Conservation (phyloP, 805 yeast species). For the Blastobotrys mokoenaii region DNA sequence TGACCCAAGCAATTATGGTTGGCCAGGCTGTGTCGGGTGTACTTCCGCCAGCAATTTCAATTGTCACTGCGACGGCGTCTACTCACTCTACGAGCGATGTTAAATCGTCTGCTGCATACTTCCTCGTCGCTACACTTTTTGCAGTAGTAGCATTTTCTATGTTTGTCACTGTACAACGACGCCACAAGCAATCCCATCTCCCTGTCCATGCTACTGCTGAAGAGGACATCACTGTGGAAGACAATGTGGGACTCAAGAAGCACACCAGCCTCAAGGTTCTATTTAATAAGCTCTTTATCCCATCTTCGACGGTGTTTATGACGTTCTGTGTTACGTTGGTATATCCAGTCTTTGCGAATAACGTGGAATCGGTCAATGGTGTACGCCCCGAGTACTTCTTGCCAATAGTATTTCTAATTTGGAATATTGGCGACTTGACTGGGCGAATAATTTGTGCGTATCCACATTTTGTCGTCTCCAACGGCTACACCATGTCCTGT, state of each 20-base stretch:
- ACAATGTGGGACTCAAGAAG: constrained; percentile 7
- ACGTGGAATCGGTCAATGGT: constrained; percentile 44
- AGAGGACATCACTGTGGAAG: too few species aligned
- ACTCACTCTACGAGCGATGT: not conserved
- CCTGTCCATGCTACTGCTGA: not conserved
- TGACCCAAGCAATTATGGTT: constrained; percentile 85
- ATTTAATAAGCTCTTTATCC: constrained; percentile 52
- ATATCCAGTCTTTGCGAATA: constrained; percentile 87
- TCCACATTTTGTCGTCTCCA: constrained; percentile 34
- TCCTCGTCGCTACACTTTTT: constrained; percentile 43
- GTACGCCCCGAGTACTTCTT: constrained; percentile 36
- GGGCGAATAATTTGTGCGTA: constrained; percentile 67
- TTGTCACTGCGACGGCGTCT: constrained; percentile 17
- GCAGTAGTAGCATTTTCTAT: constrained; percentile 36
- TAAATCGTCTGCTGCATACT: constrained; percentile 30
- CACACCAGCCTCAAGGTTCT: constrained; percentile 54
- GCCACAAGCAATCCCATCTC: constrained; percentile 4
- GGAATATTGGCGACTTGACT: constrained; percentile 84
- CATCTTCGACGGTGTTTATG: constrained; percentile 62
- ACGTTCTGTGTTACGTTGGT: constrained; percentile 67
- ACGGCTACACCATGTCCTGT: constrained; percentile 37
- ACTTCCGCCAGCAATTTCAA: constrained; percentile 67
- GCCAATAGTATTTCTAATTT: constrained; percentile 70
- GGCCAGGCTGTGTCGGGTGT: constrained; percentile 96
- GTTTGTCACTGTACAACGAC: constrained; percentile 18